Base-by-base conservation (phyloP, 2,329 filamentous ascomycete genomes). In the Plectosphaerella sp. region DNA sequence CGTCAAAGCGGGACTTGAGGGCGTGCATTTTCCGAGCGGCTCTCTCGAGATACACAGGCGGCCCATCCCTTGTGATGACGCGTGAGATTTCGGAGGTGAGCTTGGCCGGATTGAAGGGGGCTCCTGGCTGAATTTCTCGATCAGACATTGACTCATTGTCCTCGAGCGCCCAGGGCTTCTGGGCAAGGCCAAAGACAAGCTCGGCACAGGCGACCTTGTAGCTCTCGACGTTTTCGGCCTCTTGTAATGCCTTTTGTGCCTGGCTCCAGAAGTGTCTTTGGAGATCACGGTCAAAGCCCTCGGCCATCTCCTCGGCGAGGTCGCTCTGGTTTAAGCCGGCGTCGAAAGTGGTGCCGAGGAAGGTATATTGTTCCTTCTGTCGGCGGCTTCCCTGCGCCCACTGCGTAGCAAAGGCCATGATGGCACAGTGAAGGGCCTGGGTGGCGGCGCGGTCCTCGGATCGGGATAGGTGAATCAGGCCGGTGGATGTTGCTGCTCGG, bases 341-440 rank as follows among this genome's bases (percentile, higher is more conserved):
- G 14, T 45, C 37, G 18, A 39, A 45, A 8, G 45, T 5, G 9
- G 22, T n/a, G 47, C 45, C 4, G 20, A 37, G 8, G 37, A 10
- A 1, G 4, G 15, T 15, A 18, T 59, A 61, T 43, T 51, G 37
- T 48, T 62, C 54, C 28, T 60, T 54, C 47, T 56, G 55, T 33
- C 67, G 59, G 12, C 53, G 58, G 22, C 69, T 70, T 5, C 63
- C 63, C 46, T 74, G 72, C 1, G 72, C 65, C 74, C 78, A 79
- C 55, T 80, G 77, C 1, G 76, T 73, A 4, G 77, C 74, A 60
- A 80, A 80, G 0, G 78, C 73, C 66, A 79, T 74, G 47, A 80
- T 77, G 3, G 71, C 69, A 4, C 75, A 61, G 48, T 79, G 72
- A 10, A 81, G 60, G 2, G 77, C 77, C 49, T 67, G 72, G 1